Conservation (phyloP, 345 rosid genomes). For the Euclidium syriacum region DNA sequence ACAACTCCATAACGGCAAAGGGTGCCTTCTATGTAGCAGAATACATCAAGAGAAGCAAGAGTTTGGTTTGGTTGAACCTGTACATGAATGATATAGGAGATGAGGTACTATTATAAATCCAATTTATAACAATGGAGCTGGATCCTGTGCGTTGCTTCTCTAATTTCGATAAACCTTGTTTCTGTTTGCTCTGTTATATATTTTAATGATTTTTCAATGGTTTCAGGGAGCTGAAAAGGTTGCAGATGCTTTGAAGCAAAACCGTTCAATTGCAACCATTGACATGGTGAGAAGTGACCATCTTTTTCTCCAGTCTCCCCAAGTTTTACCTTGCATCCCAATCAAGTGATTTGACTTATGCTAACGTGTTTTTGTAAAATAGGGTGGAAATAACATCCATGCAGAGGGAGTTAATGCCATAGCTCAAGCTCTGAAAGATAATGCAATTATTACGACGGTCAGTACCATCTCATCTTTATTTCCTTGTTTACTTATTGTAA, state of each 20-base stretch:
- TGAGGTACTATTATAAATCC: constrained; percentile 49
- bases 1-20: constrained; percentile 78
- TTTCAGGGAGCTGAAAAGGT: constrained; percentile 80
- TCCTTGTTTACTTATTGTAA: constrained; percentile 1
- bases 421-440: constrained; percentile 76
- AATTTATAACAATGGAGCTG: neutral
- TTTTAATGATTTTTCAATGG: constrained; percentile 8
- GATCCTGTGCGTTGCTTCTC: neutral
- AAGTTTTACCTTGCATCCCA: neutral
- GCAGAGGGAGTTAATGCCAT: constrained; percentile 68
- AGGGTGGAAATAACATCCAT: constrained; percentile 95
- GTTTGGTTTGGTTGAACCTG: constrained; percentile 87
- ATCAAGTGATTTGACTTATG: neutral
- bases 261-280: constrained; percentile 61
- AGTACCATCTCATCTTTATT: constrained; percentile 23
- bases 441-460: constrained; percentile 64
- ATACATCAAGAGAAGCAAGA: constrained; percentile 81
- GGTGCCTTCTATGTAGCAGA: constrained; percentile 84
- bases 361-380: constrained; percentile 4
- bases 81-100: constrained; percentile 98
- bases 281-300: constrained; percentile 64
- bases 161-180: neutral
- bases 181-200: neutral
- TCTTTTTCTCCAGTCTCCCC: constrained; percentile 3
- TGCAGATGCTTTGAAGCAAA: constrained; percentile 85